Evolutionary conservation across 2,329 filamentous ascomycete species (phyloP).

Genomic region (Epichloe scottii): DNA sequence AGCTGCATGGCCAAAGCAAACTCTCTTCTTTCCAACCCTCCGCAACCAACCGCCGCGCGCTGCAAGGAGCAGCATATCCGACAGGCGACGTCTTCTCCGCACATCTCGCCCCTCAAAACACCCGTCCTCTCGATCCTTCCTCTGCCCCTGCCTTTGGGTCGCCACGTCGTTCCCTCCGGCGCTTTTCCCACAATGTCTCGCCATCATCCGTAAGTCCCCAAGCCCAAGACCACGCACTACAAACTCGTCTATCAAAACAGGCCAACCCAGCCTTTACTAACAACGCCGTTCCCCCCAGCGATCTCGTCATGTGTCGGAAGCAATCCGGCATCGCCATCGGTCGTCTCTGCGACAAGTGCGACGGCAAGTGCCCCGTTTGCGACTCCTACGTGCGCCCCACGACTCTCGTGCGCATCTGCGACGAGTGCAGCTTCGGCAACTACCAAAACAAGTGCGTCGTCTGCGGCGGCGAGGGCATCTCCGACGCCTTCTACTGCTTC

Average conservation of each 20-base stretch:
- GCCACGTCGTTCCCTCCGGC: not conserved
- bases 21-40: not conserved
- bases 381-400: slow-evolving; percentile 98
- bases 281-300: slow-evolving; percentile 36
- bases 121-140: too few relatives aligned
- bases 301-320: slow-evolving; percentile 99
- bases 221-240: not conserved
- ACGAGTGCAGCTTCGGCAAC: slow-evolving; percentile 98
- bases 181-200: slow-evolving; percentile 56
- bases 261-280: slow-evolving; percentile 6
- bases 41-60: too few relatives aligned
- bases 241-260: not conserved
- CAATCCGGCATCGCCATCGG: slow-evolving; percentile 95
- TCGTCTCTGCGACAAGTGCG: slow-evolving; percentile 98
- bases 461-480: slow-evolving; percentile 95
- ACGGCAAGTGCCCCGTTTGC: slow-evolving; percentile 98
- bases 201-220: slow-evolving; percentile 67
- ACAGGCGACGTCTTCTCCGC: too few relatives aligned
- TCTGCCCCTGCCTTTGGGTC: too few relatives aligned
- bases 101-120: too few relatives aligned
- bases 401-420: slow-evolving; percentile 94
- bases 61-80: too few relatives aligned
- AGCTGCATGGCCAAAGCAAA: slow-evolving; percentile 13
- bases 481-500: slow-evolving; percentile 98
- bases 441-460: slow-evolving; percentile 99